Evolutionary conservation across 441 rosid species (phyloP).

Genomic region (Bruguiera hainesii): DNA sequence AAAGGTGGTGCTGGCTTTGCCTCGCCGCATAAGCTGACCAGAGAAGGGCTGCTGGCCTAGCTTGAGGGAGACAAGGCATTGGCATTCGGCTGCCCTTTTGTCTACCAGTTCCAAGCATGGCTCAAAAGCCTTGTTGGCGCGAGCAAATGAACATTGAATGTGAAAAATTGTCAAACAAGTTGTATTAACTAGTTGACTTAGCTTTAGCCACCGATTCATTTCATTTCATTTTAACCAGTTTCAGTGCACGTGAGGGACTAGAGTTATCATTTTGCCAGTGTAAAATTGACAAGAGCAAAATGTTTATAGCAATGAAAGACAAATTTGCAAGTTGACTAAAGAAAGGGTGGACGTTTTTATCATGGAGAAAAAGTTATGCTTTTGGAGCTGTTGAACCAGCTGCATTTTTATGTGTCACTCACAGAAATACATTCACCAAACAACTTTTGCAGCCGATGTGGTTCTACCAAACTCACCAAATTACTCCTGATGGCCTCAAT

Average conservation of each 20-base stretch:
- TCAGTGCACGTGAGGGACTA: no score
- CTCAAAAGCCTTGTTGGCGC: conserved; percentile 8
- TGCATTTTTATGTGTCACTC: background rate
- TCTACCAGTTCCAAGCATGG: background rate
- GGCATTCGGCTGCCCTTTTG: background rate
- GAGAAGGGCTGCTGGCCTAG: background rate
- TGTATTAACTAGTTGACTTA: background rate
- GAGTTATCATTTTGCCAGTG: background rate
- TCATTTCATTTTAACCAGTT: background rate
- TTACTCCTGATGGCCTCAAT: no score
- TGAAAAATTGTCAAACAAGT: background rate
- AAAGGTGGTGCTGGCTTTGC: background rate
- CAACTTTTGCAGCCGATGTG: background rate
- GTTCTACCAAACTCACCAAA: no score
- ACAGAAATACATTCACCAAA: background rate
- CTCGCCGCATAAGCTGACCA: background rate
- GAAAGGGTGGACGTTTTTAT: no score
- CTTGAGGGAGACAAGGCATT: no score
- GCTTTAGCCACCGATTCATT: background rate
- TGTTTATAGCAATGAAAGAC: no score
- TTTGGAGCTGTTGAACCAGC: no score
- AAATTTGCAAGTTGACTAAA: no score
- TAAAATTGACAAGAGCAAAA: no score
- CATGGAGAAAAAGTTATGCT: no score
- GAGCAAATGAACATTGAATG: conserved; percentile 5